Evolutionary conservation across 2,329 filamentous ascomycete genomes (phyloP).

Genomic region (Fusarium brevicatenulatum): DNA sequence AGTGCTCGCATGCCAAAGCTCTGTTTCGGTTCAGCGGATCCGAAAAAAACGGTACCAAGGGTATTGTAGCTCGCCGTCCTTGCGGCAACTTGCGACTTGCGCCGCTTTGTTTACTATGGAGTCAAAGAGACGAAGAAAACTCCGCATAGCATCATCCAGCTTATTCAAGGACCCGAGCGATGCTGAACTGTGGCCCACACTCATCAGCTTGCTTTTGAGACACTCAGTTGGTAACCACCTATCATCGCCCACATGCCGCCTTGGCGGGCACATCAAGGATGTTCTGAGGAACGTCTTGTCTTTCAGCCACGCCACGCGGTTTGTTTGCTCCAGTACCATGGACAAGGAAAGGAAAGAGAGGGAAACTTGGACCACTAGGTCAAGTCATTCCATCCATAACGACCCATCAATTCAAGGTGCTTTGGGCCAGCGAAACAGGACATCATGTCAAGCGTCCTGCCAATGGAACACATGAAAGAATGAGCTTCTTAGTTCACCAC

Average conservation of each 20-base stretch:
- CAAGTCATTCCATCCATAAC: slow-evolving; percentile 1
- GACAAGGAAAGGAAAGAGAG: slow-evolving; percentile 26
- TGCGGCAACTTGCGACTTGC: slow-evolving; percentile 15
- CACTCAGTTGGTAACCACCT: slow-evolving; percentile 1
- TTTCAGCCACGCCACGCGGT: slow-evolving; percentile 30
- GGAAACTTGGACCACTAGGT: not conserved
- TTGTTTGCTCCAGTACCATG: slow-evolving; percentile 16
- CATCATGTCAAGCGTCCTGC: not conserved
- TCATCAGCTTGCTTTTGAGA: slow-evolving; percentile 6
- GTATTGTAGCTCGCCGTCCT: slow-evolving; percentile 2
- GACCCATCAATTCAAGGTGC: not conserved
- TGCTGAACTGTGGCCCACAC: not conserved
- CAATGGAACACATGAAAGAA: not conserved
- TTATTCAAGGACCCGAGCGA: not conserved
- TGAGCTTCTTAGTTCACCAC: not conserved
- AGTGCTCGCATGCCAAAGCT: slow-evolving; percentile 9
- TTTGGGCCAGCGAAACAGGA: not conserved
- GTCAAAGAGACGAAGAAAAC: slow-evolving; percentile 27
- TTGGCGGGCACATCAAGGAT: not conserved
- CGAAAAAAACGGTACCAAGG: not conserved
- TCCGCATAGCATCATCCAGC: slow-evolving; percentile 25
- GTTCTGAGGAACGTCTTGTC: slow-evolving; percentile 1
- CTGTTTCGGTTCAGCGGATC: slow-evolving; percentile 10
- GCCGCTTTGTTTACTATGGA: slow-evolving; percentile 4
- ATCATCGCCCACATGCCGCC: slow-evolving; percentile 1